A percentile compares a stretch with the other conserved stretches of the same genome.
These are phyloP conservation scores for Metschnikowia dekortorum DNA, from an alignment of 805 yeast species.

Conservation along the genomic window DNA sequence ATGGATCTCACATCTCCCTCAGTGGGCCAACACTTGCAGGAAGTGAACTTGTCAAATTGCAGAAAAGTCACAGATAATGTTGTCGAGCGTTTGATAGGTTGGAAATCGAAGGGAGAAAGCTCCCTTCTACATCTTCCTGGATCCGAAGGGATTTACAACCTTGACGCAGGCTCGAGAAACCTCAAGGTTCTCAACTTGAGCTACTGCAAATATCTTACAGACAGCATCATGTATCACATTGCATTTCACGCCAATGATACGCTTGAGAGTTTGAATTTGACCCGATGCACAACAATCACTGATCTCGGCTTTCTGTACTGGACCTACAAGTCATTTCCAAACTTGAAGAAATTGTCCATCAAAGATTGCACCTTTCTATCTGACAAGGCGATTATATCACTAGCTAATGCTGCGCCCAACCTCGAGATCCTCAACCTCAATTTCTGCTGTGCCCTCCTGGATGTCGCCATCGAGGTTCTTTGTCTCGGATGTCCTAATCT, in stretches of 20 bases:
- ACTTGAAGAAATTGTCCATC: slow-evolving; percentile 48
- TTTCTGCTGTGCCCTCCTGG: slow-evolving; percentile 73
- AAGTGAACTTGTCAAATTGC: slow-evolving; percentile 67
- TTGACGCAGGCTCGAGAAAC: slow-evolving; percentile 53
- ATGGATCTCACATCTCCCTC: slow-evolving; percentile 69
- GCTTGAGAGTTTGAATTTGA: slow-evolving; percentile 54
- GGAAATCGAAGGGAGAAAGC: slow-evolving; percentile 20
- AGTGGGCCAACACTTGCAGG: slow-evolving; percentile 55
- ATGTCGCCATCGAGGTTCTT: slow-evolving; percentile 61
- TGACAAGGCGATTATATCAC: slow-evolving; percentile 57
- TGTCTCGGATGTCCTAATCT: slow-evolving; percentile 62
- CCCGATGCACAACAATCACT: slow-evolving; percentile 75
- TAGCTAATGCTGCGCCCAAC: slow-evolving; percentile 58
- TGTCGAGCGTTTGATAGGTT: slow-evolving; percentile 63
- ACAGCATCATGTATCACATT: slow-evolving; percentile 58
- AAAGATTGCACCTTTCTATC: slow-evolving; percentile 73
- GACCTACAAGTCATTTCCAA: slow-evolving; percentile 54
- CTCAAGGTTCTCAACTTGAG: slow-evolving; percentile 53
- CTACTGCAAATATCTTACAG: slow-evolving; percentile 76
- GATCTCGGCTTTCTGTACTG: slow-evolving; percentile 69
- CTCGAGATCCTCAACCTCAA: slow-evolving; percentile 57
- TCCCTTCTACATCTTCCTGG: slow-evolving; percentile 7
- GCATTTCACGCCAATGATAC: slow-evolving; percentile 55
- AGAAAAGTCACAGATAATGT: slow-evolving; percentile 70
- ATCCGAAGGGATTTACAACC: slow-evolving; percentile 12